Evolutionary conservation across 2,329 filamentous ascomycete genomes (phyloP).

Genomic region (Dichotomopilus funicola): DNA sequence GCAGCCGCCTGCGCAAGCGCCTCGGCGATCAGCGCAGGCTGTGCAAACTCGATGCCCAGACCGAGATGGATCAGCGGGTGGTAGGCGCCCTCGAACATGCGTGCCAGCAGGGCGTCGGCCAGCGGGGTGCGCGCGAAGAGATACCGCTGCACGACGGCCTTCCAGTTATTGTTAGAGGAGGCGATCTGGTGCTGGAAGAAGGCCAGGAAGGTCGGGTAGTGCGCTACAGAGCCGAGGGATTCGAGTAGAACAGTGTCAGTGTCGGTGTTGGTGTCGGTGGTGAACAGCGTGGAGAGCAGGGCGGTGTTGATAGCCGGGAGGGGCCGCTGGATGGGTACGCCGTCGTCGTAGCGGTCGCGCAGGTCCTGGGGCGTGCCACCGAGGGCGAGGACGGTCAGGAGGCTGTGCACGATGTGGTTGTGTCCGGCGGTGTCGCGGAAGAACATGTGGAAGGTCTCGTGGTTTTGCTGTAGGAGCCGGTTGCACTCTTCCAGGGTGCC

Average conservation of each 20-base stretch:
- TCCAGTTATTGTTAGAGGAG: slow-evolving; percentile 40
- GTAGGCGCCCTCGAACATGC: slow-evolving; percentile 46
- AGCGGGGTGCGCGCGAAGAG: slow-evolving; percentile 50
- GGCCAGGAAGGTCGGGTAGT: slow-evolving; percentile 53
- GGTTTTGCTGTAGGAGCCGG: slow-evolving; percentile 26
- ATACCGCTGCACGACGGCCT: slow-evolving; percentile 51
- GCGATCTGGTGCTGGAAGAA: slow-evolving; percentile 60
- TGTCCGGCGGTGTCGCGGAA: slow-evolving; percentile 24
- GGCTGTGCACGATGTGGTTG: slow-evolving; percentile 29
- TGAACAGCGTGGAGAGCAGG: slow-evolving; percentile 17
- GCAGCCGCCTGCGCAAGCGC: slow-evolving; percentile 57
- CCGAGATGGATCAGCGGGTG: slow-evolving; percentile 65
- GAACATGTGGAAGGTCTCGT: slow-evolving; percentile 29
- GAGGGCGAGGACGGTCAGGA: slow-evolving; percentile 28
- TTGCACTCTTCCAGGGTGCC: not conserved
- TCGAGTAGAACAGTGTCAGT: slow-evolving; percentile 22
- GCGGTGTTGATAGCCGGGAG: slow-evolving; percentile 20
- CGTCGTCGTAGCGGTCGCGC: slow-evolving; percentile 25
- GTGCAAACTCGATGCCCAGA: slow-evolving; percentile 61
- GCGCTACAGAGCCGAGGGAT: slow-evolving; percentile 5
- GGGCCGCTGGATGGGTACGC: slow-evolving; percentile 22
- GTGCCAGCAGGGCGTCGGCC: slow-evolving; percentile 52
- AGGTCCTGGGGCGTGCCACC: slow-evolving; percentile 26
- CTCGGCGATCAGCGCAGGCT: slow-evolving; percentile 60
- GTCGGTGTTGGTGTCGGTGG: too few species aligned